Base-by-base conservation (phyloP, 768 basidiomycete genomes). In the Tylopilus sp. region DNA sequence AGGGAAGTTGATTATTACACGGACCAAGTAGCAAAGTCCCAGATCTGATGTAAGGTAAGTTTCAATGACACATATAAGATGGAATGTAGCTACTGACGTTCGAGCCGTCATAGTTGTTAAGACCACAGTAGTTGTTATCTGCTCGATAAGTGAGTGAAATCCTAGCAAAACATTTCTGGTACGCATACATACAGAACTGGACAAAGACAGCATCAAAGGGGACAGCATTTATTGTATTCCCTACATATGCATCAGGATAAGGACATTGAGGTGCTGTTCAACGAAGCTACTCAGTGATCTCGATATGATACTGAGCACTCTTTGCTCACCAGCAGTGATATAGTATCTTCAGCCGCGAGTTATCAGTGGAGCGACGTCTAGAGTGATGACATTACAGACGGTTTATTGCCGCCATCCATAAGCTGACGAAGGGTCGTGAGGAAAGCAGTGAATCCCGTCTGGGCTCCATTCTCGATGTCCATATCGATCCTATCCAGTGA, bases 161-260 rank as follows among this genome's bases (percentile, higher is more conserved):
- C 10, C 3, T 6, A 12, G 8, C 11, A 25, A 23, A n/a, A 23
- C 11, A 2, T 23, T 6, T 30, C 26, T 35, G 7, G 46, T 13
- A n/a, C 2, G 12, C 1, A 20, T 10, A 50, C 63, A 12, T 43
- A 58, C 77, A 78, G 63, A 79, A 79, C 50, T 79, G 79, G 8
- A 79, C 78, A 50, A 75, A 79, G 33, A 79, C 66, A 0, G 76
- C 78, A 52, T 79, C 78, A 50, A 79, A 79, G 0, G 63, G 59
- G 12, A 75, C 73, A 0, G 67, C 62, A 46, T 78, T 73, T 31
- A 79, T 42, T 7, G 74, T 72, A 12, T 64, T 48, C 6, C 75
- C 74, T 3, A 79, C 61, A 43, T 72, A 72, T 8, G 75, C 72
- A 49, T 79, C 78, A 0, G 78, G 79, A 66, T 70, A 79, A 15